Conservation (phyloP, 306 rosid species). For the Cucurbita argyrosperma region DNA sequence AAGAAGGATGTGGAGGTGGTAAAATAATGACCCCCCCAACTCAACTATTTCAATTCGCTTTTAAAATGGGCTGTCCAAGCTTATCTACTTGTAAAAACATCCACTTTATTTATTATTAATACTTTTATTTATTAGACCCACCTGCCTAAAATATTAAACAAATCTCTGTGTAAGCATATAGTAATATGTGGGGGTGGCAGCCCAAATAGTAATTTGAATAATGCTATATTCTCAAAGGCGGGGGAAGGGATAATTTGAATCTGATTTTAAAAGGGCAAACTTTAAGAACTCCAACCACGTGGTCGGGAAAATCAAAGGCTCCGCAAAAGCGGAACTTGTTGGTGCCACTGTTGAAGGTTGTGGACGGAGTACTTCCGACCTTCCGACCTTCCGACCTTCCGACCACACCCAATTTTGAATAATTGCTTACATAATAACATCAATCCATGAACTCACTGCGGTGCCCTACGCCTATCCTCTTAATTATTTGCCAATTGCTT, state of each 20-base stretch:
- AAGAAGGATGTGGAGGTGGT: not conserved
- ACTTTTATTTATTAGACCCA: not conserved
- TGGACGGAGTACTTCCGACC: not conserved
- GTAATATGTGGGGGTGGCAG: not conserved
- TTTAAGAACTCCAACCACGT: not conserved
- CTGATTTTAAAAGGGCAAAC: not conserved
- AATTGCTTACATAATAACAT: not conserved
- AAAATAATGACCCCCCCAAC: not conserved
- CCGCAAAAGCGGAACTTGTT: not conserved
- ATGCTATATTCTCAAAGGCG: not conserved
- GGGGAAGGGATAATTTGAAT: not conserved
- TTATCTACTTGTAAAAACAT: not conserved
- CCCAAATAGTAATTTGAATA: not conserved
- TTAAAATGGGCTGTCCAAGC: not conserved
- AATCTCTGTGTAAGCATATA: not conserved
- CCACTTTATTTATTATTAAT: not conserved
- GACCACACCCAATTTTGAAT: not conserved
- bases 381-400: not conserved
- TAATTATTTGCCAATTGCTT: not conserved
- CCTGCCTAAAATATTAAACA: not conserved
- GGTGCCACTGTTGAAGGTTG: not conserved
- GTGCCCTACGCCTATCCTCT: not conserved
- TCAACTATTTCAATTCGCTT: not conserved
- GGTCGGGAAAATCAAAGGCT: not conserved
- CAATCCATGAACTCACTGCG: not conserved